Conservation (phyloP, 2,329 filamentous ascomycete species). For the Leptoxyphium fumago region DNA sequence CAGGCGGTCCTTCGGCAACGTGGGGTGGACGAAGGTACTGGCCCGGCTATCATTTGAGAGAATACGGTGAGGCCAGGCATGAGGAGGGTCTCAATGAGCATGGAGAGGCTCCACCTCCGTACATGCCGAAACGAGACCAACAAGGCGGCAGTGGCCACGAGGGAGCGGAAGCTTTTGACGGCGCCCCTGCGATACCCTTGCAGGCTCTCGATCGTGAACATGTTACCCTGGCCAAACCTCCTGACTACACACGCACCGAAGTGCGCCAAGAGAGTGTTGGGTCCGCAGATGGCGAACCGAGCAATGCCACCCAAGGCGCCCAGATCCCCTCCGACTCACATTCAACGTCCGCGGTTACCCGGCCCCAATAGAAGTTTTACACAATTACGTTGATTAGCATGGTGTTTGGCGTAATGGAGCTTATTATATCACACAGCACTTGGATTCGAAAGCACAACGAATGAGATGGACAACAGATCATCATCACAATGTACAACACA, state of each 20-base stretch:
- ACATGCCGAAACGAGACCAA: slow-evolving; percentile 26
- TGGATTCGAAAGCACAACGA: too few relatives aligned
- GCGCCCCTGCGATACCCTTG: slow-evolving; percentile 20
- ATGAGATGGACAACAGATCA: too few relatives aligned
- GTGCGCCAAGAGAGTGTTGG: background rate
- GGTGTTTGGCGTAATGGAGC: too few relatives aligned
- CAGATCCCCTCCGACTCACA: too few relatives aligned
- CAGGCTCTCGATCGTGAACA: slow-evolving; percentile 24
- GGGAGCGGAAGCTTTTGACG: background rate
- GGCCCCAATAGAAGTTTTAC: too few relatives aligned
- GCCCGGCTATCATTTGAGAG: background rate
- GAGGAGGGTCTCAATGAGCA: slow-evolving; percentile 48
- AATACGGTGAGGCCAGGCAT: slow-evolving; percentile 3
- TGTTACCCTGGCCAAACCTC: slow-evolving; percentile 22
- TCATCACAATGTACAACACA: too few relatives aligned
- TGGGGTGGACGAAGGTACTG: slow-evolving; percentile 7
- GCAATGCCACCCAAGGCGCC: too few relatives aligned
- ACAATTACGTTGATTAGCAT: too few relatives aligned
- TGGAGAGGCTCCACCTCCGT: slow-evolving; percentile 52
- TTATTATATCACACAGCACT: too few relatives aligned
- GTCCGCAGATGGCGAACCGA: background rate
- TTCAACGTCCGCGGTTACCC: too few relatives aligned
- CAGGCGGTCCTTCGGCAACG: slow-evolving; percentile 8
- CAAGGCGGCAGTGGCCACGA: slow-evolving; percentile 4
- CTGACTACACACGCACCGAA: slow-evolving; percentile 20